These are phyloP conservation scores for Fragaria nilgerrensis DNA, from an alignment of 306 rosid species.

Conservation along the genomic window DNA sequence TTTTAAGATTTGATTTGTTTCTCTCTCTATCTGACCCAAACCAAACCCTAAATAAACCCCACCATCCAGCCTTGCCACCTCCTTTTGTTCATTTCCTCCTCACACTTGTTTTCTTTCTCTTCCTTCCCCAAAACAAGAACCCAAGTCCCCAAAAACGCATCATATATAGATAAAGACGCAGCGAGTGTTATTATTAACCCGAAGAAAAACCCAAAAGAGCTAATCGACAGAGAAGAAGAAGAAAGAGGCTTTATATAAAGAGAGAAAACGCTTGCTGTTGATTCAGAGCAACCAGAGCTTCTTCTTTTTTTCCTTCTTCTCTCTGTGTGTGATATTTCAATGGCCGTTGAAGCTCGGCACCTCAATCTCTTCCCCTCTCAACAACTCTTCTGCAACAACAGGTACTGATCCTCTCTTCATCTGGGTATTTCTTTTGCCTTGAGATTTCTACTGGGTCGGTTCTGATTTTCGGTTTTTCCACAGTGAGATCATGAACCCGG, in stretches of 20 bases:
- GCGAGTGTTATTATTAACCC: neutral
- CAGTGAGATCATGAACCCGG: constrained; percentile 62
- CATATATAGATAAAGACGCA: constrained; percentile 2
- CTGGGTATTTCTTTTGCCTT: neutral
- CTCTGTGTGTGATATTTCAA: neutral
- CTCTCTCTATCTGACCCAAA: constrained; percentile 33
- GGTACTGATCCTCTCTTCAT: constrained; percentile 33
- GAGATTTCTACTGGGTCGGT: neutral
- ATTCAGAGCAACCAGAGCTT: neutral
- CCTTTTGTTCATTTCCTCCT: constrained; percentile 41
- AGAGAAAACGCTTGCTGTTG: neutral
- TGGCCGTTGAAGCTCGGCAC: constrained; percentile 91
- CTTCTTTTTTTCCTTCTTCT: neutral
- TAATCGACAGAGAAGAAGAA: neutral
- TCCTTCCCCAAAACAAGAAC: constrained; percentile 17
- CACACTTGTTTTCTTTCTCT: constrained; percentile 16
- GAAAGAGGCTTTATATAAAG: neutral
- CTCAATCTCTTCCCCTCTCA: constrained; percentile 68
- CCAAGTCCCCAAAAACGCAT: constrained; percentile 16
- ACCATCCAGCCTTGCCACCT: constrained; percentile 49
- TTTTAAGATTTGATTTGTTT: neutral
- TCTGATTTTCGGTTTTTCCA: neutral
- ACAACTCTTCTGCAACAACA: constrained; percentile 45
- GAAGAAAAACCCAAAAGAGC: neutral
- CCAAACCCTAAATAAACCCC: constrained; percentile 68